Percentiles rank a stretch among this genome's conserved stretches.
Evolutionary conservation across 1,284 basidiomycete genomes (phyloP).

Genomic region (Apiotrichum brassicae): DNA sequence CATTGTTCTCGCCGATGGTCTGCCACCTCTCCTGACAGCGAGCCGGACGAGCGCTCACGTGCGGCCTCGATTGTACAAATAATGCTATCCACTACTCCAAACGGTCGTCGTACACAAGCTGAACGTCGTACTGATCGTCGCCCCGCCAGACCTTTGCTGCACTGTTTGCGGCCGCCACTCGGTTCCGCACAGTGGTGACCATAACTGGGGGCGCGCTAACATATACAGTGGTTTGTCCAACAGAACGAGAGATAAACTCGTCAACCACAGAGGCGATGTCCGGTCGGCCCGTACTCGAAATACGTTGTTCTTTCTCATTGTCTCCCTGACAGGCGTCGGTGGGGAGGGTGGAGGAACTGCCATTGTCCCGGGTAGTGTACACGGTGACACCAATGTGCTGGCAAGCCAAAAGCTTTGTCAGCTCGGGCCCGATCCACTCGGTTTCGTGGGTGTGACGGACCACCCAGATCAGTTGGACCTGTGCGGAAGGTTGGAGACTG

Average conservation of each 20-base stretch:
- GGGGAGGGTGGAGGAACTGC: too few relatives aligned
- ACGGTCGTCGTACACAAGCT: slow-evolving; percentile 26
- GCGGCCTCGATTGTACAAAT: too few relatives aligned
- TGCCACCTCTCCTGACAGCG: too few relatives aligned
- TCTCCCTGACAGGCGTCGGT: too few relatives aligned
- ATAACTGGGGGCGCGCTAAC: slow-evolving; percentile 26
- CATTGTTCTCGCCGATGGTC: too few relatives aligned
- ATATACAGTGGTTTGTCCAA: slow-evolving; percentile 16
- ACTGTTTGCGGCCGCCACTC: slow-evolving; percentile 21
- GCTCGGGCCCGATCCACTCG: slow-evolving; percentile 25
- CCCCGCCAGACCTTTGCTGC: slow-evolving; percentile 19
- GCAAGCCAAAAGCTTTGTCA: slow-evolving; percentile 14
- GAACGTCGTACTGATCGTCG: slow-evolving; percentile 19
- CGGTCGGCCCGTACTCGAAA: slow-evolving; percentile 1
- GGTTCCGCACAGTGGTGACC: slow-evolving; percentile 21
- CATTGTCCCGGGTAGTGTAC: slow-evolving; percentile 16
- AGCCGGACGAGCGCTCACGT: too few relatives aligned
- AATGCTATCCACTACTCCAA: slow-evolving; percentile 11
- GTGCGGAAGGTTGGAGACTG: slow-evolving; percentile 5
- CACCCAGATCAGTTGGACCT: slow-evolving; percentile 26
- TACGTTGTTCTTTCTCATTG: too few relatives aligned
- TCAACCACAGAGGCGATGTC: not conserved
- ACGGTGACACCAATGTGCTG: slow-evolving; percentile 17
- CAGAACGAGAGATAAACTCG: slow-evolving; percentile 1
- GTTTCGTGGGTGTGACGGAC: slow-evolving; percentile 20